Conservation (phyloP, 805 yeast genomes). For the Peterozyma xylosa region DNA sequence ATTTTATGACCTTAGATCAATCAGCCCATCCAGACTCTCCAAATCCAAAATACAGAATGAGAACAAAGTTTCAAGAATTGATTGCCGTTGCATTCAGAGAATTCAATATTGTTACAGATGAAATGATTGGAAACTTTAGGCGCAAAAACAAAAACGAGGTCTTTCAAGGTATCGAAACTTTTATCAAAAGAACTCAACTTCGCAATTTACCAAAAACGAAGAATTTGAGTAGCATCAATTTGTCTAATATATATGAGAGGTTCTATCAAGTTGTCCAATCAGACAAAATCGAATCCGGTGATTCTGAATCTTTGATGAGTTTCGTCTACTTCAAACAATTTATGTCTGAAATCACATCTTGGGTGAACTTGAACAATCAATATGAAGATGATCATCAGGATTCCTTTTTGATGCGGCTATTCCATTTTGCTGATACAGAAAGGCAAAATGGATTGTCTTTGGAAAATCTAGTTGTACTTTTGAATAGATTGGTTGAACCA, state of each 20-base stretch:
- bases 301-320: slow-evolving; percentile 54
- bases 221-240: slow-evolving; percentile 46
- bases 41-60: slow-evolving; percentile 53
- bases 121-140: slow-evolving; percentile 61
- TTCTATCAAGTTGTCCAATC: slow-evolving; percentile 72
- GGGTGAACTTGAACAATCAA: slow-evolving; percentile 41
- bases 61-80: slow-evolving; percentile 83
- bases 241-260: slow-evolving; percentile 75
- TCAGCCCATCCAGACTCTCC: slow-evolving; percentile 69
- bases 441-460: slow-evolving; percentile 50
- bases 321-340: slow-evolving; percentile 65
- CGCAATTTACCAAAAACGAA: slow-evolving; percentile 75
- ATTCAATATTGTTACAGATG: slow-evolving; percentile 73
- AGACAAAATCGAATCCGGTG: slow-evolving; percentile 40
- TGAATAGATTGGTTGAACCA: slow-evolving; percentile 58
- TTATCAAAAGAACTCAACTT: slow-evolving; percentile 87
- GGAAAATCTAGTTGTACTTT: slow-evolving; percentile 64
- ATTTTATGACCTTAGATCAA: slow-evolving; percentile 69
- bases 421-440: slow-evolving; percentile 49
- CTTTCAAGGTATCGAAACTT: slow-evolving; percentile 77
- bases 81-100: slow-evolving; percentile 91
- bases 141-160: slow-evolving; percentile 67
- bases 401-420: slow-evolving; percentile 56
- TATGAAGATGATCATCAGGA: slow-evolving; percentile 29
- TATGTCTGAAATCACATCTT: slow-evolving; percentile 73